Base-by-base conservation (phyloP, 1,284 basidiomycete genomes). In the Grifola frondosa region DNA sequence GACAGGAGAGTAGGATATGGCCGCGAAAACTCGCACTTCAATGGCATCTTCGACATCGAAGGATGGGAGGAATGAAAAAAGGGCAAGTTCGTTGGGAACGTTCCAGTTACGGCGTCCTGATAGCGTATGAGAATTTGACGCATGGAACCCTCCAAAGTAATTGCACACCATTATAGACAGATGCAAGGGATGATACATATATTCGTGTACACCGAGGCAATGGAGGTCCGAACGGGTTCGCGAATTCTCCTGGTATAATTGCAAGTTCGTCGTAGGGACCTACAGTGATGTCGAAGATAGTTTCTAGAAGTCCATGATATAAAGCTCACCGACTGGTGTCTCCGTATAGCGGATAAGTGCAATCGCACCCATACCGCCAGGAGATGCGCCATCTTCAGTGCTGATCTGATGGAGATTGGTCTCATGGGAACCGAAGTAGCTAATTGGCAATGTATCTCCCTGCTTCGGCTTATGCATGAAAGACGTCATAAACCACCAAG, bases 401-500 rank as follows among this genome's bases (percentile, higher is more conserved):
- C 51, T 53, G 6, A 29, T 24, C 20, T 39, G 37, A 33, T 53
- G 50, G 15, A 53, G 22, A 8, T 44, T 32, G 3, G 40, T 43
- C 31, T 53, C 51, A 16, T 50, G 48, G 13, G 43, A 30, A 12
- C 48, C 48, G n/a, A 53, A 53, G 36, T 50, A 53, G 45, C 41
- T 50, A 22, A 53, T 48, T 17, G 51, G 51, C 0, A 53, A 41
- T 15, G 48, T 41, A 22, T 53, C 51, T 15, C 51, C 46, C 2
- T 30, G 35, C 9, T 53, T 44, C 16, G 51, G 43, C n/a, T 23
- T 31, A 24, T 46, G 46, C 2, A 45, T 46, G 6, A 53, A 29
- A 2, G 51, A 53, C 6, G 48, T 53, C 4, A 53, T 37, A 37
- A 53, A 53, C 43, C 48, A 50, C 51, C 51, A 53, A 4, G 48